Evolutionary conservation across 495 filamentous ascomycete genomes (phyloP), one percentile per base, ranked within the genome.

Genomic region (Talaromyces proteolyticus): DNA sequence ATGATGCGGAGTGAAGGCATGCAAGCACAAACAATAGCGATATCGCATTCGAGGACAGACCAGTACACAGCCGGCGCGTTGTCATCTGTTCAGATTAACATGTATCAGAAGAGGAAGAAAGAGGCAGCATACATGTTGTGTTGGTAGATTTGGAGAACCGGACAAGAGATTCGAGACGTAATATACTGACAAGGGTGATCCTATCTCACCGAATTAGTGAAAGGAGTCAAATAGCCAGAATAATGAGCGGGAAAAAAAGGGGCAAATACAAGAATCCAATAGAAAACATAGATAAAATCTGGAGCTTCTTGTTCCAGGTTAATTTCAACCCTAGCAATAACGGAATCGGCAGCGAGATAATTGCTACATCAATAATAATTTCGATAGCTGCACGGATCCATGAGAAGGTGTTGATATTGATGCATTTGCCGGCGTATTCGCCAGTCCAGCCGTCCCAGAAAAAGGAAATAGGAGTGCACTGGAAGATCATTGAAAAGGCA

Each of bases 221-320:
- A 42, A 17, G 20, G 14, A 29, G 3, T 34, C 23, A 40, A 18
- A 50, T n/a, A 41, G 3, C n/a, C n/a, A 39, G 16, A 17, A 24
- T 20, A 42, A 42, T 21, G 23, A 46, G 39, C 23, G 29, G 25
- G 39, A 45, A 12, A 21, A 41, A n/a, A n/a, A 12, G 36, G 14
- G 14, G 29, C 16, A 62, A 67, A 53, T 62, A 80, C 77, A 81
- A 68, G 18, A 78, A 64, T 10, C 78, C 79, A 16, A 79, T 62
- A 3, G 64, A 63, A 55, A 82, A 80, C 61, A 82, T 75, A 6
- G 78, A 19, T 36, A 68, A 65, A 26, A 81, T 60, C n/a, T 64
- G 66, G 7, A 72, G 45, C 55, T 77, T 81, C 58, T 73, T 77
- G 46, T 63, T 64, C 42, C 53, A 55, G 12, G 64, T 63, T 39